phyloP scores from a whole-genome alignment of 768 basidiomycete genomes.

The Sutorius australiensis region DNA sequence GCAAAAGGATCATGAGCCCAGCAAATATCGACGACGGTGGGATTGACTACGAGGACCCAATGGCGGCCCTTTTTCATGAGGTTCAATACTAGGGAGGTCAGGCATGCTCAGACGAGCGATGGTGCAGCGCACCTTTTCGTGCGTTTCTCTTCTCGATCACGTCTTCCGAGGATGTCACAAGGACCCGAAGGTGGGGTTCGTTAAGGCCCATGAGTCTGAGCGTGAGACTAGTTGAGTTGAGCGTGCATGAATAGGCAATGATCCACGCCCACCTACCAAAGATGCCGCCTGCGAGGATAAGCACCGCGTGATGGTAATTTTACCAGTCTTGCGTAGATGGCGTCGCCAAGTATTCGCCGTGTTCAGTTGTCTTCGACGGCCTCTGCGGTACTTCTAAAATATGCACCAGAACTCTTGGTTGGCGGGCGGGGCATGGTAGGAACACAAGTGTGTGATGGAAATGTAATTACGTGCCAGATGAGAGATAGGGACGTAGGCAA shows the following conservation, averaged over 20 bases:
- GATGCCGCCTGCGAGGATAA: conserved; percentile 85
- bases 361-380: no score
- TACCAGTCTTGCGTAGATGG: conserved; percentile 20
- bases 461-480: no score
- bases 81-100: conserved; percentile 40
- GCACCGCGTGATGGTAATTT: conserved; percentile 56
- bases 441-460: no score
- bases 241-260: not conserved
- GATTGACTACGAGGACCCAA: conserved; percentile 86
- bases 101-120: not conserved
- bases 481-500: no score
- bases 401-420: no score
- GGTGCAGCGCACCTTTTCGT: conserved; percentile 47
- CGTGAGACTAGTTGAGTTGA: conserved; percentile 55
- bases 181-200: conserved; percentile 83
- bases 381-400: no score
- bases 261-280: conserved; percentile 70
- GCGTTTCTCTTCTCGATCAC: conserved; percentile 64
- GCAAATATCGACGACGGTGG: not conserved
- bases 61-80: conserved; percentile 68
- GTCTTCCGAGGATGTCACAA: conserved; percentile 77
- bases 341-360: no score
- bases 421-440: no score
- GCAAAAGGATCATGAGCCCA: conserved; percentile 58
- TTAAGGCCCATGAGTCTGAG: conserved; percentile 93